Evolutionary conservation across 2,329 filamentous ascomycete species (phyloP), one percentile per base, ranked within the genome.

Genomic region (Aspergillus piperis): DNA sequence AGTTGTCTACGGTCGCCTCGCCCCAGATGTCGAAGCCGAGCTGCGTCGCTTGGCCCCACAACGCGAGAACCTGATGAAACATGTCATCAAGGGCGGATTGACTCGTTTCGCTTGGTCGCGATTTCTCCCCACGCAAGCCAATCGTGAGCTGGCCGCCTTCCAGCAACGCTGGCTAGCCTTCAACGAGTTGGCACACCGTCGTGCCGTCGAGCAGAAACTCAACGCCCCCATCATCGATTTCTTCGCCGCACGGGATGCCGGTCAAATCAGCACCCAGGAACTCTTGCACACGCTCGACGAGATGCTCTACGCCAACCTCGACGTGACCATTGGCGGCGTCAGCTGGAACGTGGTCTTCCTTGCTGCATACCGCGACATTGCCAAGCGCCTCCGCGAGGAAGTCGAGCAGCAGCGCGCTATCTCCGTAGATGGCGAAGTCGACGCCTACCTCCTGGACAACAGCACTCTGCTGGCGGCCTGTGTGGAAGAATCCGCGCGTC

Each of bases 251-350:
- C 50, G 59, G 6, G 58, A 61, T 0, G 21, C 66, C 6, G 71
- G 73, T 0, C 32, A 55, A 5, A 66, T 77, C 19, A 66, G 59
- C 1, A 57, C 55, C 11, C 67, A 73, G 5, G 59, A 78, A 44
- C 54, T 77, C 1, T 66, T 77, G 0, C 80, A 81, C 30, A 82
- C 81, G 0, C 64, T 82, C 5, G 79, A 82, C 60, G 81, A 82
- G 64, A 73, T 74, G 47, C 72, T 82, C 0, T 83, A 76, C 60
- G 80, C 78, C 2, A 82, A 82, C 59, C 70, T 82, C 1, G 81
- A 83, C 59, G 80, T 82, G 8, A 80, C 79, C 0, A 74, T 74
- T 2, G 76, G 77, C 4, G 78, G 66, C 1, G 51, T 82, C 0
- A 75, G 77, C 0, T 83, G 81, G 80, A 74, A 71, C n/a, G 62